Evolutionary conservation across 75 land plant genomes (phyloP).

Genomic region (Adiantum capillusveneris): DNA sequence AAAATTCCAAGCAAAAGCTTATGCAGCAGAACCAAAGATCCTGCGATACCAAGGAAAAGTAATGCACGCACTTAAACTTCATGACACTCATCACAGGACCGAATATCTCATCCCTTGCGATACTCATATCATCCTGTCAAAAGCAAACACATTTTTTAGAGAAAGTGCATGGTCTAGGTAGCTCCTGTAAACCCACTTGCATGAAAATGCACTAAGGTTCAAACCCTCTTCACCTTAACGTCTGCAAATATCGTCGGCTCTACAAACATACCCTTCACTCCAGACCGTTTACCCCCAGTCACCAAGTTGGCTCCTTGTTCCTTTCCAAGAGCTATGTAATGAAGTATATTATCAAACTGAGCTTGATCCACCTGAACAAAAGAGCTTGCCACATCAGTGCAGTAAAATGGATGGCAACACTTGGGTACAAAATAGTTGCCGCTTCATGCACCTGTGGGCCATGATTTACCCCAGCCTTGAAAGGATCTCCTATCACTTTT

Average conservation of each 20-base stretch:
- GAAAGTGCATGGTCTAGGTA: not conserved
- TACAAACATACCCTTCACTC: conserved; percentile 69
- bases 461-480: conserved; percentile 16
- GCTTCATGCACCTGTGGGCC: conserved; percentile 16
- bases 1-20: too few relatives aligned
- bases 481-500: conserved; percentile 18
- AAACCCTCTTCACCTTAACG: conserved; percentile 36
- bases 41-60: not conserved
- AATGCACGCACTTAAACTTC: conserved; percentile 76
- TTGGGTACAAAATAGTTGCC: too few relatives aligned
- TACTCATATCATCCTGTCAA: conserved; percentile 59
- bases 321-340: conserved; percentile 68
- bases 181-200: not conserved
- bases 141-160: not conserved
- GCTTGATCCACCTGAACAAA: conserved; percentile 47
- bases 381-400: not conserved
- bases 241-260: conserved; percentile 87
- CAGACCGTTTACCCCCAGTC: conserved; percentile 60
- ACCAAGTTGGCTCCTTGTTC: conserved; percentile 70
- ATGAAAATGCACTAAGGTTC: not conserved
- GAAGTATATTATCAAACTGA: conserved; percentile 65
- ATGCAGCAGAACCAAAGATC: not conserved
- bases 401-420: not conserved
- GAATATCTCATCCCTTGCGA: conserved; percentile 75
- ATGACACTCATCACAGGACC: conserved; percentile 75